These are phyloP conservation scores for Scedosporium aurantiacum DNA, from an alignment of 2,329 filamentous ascomycete genomes.

Conservation along the genomic window DNA sequence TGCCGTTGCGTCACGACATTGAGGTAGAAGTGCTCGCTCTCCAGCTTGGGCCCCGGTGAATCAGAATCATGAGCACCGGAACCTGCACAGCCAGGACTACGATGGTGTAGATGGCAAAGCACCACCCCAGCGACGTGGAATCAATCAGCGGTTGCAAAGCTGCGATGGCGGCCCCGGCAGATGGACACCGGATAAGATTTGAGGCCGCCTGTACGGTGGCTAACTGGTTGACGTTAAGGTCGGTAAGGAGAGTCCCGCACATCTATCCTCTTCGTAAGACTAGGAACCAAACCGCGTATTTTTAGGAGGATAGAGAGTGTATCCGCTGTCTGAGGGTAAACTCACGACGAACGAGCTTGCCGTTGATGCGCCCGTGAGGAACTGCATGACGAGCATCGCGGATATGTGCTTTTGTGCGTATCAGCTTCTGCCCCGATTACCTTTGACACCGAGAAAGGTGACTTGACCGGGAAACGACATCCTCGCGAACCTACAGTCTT, in stretches of 20 bases:
- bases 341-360: slow-evolving; percentile 9
- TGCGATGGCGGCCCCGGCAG: slow-evolving; percentile 14
- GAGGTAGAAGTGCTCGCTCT: too few species aligned
- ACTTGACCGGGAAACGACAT: too few species aligned
- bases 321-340: neutral
- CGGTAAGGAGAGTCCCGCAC: slow-evolving; percentile 15
- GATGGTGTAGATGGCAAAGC: slow-evolving; percentile 13
- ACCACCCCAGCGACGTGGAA: slow-evolving; percentile 12
- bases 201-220: slow-evolving; percentile 17
- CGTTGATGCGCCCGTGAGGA: slow-evolving; percentile 9
- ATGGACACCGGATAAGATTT: slow-evolving; percentile 15
- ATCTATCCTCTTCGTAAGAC: slow-evolving; percentile 4
- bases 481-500: neutral
- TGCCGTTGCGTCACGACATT: too few species aligned
- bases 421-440: neutral
- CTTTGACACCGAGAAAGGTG: too few species aligned
- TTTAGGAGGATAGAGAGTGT: neutral
- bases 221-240: slow-evolving; percentile 14
- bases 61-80: too few species aligned
- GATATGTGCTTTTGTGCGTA: slow-evolving; percentile 5
- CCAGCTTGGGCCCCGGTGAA: too few species aligned
- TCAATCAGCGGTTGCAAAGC: slow-evolving; percentile 14
- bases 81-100: slow-evolving; percentile 3
- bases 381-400: slow-evolving; percentile 10
- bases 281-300: neutral